These are phyloP conservation scores for Suhomyces taliae DNA, from an alignment of 1,139 yeast species.

Conservation along the genomic window DNA sequence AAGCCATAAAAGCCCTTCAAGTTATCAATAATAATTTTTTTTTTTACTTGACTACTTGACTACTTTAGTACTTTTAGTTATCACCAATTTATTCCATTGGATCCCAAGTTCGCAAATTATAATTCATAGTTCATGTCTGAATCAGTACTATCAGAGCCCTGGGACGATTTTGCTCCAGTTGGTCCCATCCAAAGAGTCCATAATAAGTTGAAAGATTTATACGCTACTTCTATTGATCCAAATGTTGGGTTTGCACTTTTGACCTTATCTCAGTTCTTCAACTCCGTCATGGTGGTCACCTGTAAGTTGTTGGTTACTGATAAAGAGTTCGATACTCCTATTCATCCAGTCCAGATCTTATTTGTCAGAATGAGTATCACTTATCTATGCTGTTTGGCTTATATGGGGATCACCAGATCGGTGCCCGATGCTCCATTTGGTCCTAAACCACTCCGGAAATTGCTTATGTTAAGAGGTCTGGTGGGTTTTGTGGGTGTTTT, in stretches of 20 bases:
- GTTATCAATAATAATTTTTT: too few relatives aligned
- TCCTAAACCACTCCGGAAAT: slow-evolving; percentile 55
- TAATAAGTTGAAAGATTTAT: not conserved
- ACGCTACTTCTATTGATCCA: slow-evolving; percentile 17
- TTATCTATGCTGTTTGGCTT: slow-evolving; percentile 52
- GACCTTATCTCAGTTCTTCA: slow-evolving; percentile 65
- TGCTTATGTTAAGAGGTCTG: slow-evolving; percentile 63
- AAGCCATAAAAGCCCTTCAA: too few relatives aligned
- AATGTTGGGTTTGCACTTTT: slow-evolving; percentile 44
- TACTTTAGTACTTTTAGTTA: too few relatives aligned
- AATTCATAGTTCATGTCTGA: not conserved
- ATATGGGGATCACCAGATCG: slow-evolving; percentile 49
- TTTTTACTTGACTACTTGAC: too few relatives aligned
- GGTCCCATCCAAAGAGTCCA: not conserved
- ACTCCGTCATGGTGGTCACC: slow-evolving; percentile 72
- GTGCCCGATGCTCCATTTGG: slow-evolving; percentile 73
- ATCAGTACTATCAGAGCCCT: slow-evolving; percentile 5
- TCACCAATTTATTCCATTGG: too few relatives aligned
- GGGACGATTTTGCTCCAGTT: not conserved
- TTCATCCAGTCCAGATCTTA: slow-evolving; percentile 76
- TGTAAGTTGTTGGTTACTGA: slow-evolving; percentile 73
- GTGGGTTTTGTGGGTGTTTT: slow-evolving; percentile 81
- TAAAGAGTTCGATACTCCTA: slow-evolving; percentile 51
- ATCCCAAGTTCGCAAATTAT: not conserved
- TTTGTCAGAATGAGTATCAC: slow-evolving; percentile 78